Percentiles rank a stretch among this genome's conserved stretches.
phyloP scores from a whole-genome alignment of 2,329 filamentous ascomycete genomes.

The Ascochyta clinopodiicola region DNA sequence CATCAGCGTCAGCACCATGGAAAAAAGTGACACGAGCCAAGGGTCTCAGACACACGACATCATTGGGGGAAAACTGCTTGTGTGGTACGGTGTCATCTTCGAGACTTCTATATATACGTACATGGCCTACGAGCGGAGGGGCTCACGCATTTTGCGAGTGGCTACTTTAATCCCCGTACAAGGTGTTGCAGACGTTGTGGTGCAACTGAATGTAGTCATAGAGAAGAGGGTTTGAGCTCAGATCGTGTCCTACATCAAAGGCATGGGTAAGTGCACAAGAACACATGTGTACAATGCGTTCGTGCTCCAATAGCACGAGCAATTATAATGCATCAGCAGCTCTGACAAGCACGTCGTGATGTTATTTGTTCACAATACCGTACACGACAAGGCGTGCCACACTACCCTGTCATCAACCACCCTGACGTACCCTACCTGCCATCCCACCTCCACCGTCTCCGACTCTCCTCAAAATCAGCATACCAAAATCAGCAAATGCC shows the following conservation, averaged over 20 bases:
- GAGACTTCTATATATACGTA: constrained; percentile 2
- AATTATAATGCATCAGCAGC: background rate
- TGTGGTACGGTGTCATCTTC: constrained; percentile 7
- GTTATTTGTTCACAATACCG: background rate
- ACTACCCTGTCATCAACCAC: no score
- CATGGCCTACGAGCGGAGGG: background rate
- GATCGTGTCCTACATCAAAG: background rate
- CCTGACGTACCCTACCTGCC: background rate
- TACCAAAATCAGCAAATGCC: constrained; percentile 11
- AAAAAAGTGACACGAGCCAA: background rate
- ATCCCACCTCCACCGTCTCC: background rate
- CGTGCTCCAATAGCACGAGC: no score
- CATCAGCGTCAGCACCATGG: constrained; percentile 10
- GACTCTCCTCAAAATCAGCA: background rate
- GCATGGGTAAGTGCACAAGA: no score
- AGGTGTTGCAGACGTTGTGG: constrained; percentile 8
- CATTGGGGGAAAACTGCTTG: constrained; percentile 6
- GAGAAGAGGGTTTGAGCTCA: background rate
- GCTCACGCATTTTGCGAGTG: background rate
- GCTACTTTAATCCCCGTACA: background rate
- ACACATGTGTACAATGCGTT: no score
- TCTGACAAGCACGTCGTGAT: background rate
- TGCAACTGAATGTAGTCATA: background rate
- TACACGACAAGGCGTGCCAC: no score
- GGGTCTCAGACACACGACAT: background rate